These are phyloP conservation scores for Corymbia citriodora DNA, from an alignment of 441 rosid species.

Conservation along the genomic window DNA sequence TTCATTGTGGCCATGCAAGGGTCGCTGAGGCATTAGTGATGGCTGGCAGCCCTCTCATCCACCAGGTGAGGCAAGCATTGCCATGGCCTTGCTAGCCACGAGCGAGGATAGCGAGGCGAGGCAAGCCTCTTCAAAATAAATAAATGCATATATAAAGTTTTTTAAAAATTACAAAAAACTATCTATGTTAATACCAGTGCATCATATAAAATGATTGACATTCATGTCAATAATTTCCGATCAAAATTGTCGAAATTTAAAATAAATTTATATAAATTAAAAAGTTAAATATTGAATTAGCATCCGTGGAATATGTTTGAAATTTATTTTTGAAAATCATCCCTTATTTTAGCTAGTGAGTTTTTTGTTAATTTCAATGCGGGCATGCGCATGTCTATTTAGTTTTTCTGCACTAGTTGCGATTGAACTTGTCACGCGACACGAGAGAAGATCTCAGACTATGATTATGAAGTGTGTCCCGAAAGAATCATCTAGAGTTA, in stretches of 20 bases:
- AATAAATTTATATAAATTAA: too few species aligned
- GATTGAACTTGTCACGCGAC: background rate
- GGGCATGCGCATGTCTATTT: background rate
- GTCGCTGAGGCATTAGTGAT: background rate
- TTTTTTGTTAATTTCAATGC: background rate
- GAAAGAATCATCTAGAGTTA: background rate
- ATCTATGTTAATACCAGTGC: too few species aligned
- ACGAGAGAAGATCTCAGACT: background rate
- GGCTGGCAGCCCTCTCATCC: background rate
- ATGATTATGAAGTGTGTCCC: background rate
- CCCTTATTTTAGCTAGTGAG: background rate
- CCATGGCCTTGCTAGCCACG: too few species aligned
- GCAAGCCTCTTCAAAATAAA: background rate
- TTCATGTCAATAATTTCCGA: too few species aligned
- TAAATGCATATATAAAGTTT: too few species aligned
- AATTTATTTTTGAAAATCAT: background rate
- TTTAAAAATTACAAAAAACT: background rate
- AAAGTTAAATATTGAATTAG: background rate
- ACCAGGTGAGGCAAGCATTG: too few species aligned
- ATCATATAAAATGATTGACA: too few species aligned
- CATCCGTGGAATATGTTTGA: background rate
- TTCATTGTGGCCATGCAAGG: background rate
- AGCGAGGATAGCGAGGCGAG: background rate
- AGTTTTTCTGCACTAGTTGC: background rate
- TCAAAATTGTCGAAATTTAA: background rate